Evolutionary conservation across 768 basidiomycete genomes (phyloP).

Genomic region (Ramaria sp.): DNA sequence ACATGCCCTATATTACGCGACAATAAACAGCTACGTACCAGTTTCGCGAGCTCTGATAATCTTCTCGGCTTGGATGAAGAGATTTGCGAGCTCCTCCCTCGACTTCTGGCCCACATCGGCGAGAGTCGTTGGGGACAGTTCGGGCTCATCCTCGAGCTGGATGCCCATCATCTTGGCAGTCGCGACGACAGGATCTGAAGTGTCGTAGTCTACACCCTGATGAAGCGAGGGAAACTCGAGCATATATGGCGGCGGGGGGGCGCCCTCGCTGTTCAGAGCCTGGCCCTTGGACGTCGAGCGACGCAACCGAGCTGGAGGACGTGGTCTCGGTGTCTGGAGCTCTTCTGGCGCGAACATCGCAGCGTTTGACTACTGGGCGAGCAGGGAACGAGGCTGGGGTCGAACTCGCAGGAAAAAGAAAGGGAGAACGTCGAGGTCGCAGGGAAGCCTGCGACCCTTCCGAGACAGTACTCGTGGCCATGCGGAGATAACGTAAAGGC

Average conservation of each 20-base stretch:
- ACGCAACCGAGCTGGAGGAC: conserved; percentile 60
- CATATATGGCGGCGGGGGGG: conserved; percentile 51
- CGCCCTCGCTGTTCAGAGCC: conserved; percentile 22
- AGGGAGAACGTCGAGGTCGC: too few species aligned
- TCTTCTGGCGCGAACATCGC: conserved; percentile 26
- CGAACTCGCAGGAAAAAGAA: too few species aligned
- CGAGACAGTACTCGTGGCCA: too few species aligned
- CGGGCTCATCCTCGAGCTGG: conserved; percentile 4
- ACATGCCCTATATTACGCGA: conserved; percentile 7
- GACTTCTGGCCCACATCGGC: conserved; percentile 36
- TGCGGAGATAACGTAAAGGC: too few species aligned
- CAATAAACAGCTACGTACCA: conserved; percentile 35
- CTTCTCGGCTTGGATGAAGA: conserved; percentile 62
- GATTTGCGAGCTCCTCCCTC: conserved; percentile 59
- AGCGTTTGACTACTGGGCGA: background rate
- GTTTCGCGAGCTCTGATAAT: conserved; percentile 69
- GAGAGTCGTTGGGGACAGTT: background rate
- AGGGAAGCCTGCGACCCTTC: too few species aligned
- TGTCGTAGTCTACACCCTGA: conserved; percentile 18
- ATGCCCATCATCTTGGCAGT: conserved; percentile 12
- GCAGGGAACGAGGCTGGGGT: too few species aligned
- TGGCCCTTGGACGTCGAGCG: conserved; percentile 24
- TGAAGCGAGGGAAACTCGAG: conserved; percentile 25
- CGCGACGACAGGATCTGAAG: conserved; percentile 9
- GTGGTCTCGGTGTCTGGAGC: conserved; percentile 43